phyloP scores from a whole-genome alignment of 768 basidiomycete genomes.

The Boletus vinaceobasis region DNA sequence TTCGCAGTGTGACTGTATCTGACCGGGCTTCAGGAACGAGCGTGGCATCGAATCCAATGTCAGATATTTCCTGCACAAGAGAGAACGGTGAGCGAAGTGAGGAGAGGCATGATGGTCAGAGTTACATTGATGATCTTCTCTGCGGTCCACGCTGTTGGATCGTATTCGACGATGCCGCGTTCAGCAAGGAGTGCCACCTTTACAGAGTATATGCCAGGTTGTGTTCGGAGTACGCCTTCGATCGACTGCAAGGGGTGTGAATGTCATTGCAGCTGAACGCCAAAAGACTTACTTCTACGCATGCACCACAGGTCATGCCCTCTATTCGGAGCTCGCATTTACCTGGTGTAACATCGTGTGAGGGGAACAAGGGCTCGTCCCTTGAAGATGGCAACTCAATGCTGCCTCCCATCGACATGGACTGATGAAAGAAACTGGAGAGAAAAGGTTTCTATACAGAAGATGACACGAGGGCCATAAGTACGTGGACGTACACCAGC shows the following conservation, averaged over 20 bases:
- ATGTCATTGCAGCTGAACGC: background rate
- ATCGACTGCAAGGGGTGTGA: slow-evolving; percentile 53
- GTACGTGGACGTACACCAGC: background rate
- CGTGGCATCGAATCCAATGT: slow-evolving; percentile 89
- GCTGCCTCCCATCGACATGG: slow-evolving; percentile 4
- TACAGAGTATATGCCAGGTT: slow-evolving; percentile 85
- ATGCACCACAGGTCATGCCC: slow-evolving; percentile 89
- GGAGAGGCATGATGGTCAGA: background rate
- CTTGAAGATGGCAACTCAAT: slow-evolving; percentile 10
- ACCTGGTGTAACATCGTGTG: slow-evolving; percentile 29
- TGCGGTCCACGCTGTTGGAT: slow-evolving; percentile 73
- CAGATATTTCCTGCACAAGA: slow-evolving; percentile 73
- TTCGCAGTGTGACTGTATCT: slow-evolving; percentile 69
- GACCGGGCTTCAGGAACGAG: slow-evolving; percentile 61
- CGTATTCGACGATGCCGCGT: slow-evolving; percentile 87
- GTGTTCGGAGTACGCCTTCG: slow-evolving; percentile 75
- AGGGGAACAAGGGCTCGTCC: slow-evolving; percentile 25
- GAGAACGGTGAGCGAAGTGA: slow-evolving; percentile 1
- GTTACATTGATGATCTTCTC: slow-evolving; percentile 73
- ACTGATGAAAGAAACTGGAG: background rate
- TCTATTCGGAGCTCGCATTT: slow-evolving; percentile 80
- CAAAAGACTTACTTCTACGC: slow-evolving; percentile 66
- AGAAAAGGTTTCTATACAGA: background rate
- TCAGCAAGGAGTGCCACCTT: slow-evolving; percentile 98
- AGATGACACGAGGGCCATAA: background rate